Base-by-base conservation (phyloP, 2,329 filamentous ascomycete genomes). In the Aureobasidium sp. region DNA sequence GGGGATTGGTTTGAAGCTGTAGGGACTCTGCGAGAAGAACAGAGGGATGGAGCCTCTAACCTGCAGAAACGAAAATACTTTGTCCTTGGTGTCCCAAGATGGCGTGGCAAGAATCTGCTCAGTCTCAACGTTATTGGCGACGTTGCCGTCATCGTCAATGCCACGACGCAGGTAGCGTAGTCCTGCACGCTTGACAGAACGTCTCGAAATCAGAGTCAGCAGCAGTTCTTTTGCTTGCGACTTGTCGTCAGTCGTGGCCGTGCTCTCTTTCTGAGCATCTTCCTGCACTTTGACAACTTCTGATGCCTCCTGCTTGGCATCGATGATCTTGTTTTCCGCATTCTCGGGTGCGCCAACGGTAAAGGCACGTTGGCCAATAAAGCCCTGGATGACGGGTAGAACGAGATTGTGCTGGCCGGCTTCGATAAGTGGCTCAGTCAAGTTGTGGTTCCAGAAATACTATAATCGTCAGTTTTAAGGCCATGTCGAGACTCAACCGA, bases 21-120 rank as follows among this genome's bases (percentile, higher is more conserved):
- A 97, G 0, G 93, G 92, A 0, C 89, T 91, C 70, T 99, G 94
- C 0, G 92, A 95, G 72, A 97, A 99, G 78, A 94, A 97, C 0
- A 97, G 76, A 0, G 94, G 94, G 66, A 97, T 96, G 25, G 92
- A 97, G 7, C 92, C 93, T 66, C 94, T 84, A 27, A 91, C 80
- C 72, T 99, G 94, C 3, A 95, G 78, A 68, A 96, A 95, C 0
- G 91, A 96, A 72, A 90, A 89, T 2, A 87, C 80, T 67, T 85
- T 90, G 14, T 76, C 73, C 14, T 80, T 76, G 0, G 81, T 71
- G 20, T 85, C 81, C 85, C 89, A 92, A 0, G 81, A 80, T 1
- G 85, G 79, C 0, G 84, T 82, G 0, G 90, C 94, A 2, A 99
- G 80, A 11, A 99, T 88, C 74, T 99, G 94, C 72, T 99, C 94